Conservation (phyloP, 192 early-diverging fungal genomes). For the Neocallimastix lanati region DNA sequence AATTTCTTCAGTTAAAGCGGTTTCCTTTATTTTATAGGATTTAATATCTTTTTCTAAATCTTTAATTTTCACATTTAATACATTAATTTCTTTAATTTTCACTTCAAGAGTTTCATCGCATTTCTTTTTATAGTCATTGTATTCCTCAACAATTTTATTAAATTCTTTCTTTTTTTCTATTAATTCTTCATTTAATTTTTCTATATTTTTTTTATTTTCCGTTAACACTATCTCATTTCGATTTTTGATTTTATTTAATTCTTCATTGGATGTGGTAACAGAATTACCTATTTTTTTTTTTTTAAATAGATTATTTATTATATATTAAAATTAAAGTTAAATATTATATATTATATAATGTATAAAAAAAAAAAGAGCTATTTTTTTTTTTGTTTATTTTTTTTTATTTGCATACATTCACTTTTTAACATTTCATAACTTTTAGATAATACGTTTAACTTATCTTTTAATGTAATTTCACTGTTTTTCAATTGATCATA, state of each 20-base stretch:
- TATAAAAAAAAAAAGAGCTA: no score
- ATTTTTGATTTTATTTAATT: background rate
- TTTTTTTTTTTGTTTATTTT: no score
- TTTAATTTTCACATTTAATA: background rate
- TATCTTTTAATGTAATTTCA: background rate
- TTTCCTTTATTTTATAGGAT: background rate
- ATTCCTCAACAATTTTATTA: no score
- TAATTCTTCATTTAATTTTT: background rate
- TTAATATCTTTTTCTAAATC: background rate
- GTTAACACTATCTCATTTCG: background rate
- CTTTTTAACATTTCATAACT: background rate
- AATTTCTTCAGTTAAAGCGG: background rate
- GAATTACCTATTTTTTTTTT: background rate
- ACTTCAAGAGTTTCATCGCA: background rate
- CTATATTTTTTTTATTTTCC: background rate
- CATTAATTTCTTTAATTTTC: background rate
- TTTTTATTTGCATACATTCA: background rate
- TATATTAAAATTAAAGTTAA: no score
- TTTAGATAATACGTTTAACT: background rate
- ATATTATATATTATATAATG: no score
- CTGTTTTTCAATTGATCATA: background rate
- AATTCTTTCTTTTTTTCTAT: background rate
- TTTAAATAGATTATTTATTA: no score
- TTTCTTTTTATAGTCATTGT: no score
- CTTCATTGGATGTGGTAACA: background rate